A percentile compares a stretch with the other conserved stretches of the same genome.
Evolutionary conservation across 2,329 filamentous ascomycete genomes (phyloP).

Genomic region (Aspergillus pseudonomiae): DNA sequence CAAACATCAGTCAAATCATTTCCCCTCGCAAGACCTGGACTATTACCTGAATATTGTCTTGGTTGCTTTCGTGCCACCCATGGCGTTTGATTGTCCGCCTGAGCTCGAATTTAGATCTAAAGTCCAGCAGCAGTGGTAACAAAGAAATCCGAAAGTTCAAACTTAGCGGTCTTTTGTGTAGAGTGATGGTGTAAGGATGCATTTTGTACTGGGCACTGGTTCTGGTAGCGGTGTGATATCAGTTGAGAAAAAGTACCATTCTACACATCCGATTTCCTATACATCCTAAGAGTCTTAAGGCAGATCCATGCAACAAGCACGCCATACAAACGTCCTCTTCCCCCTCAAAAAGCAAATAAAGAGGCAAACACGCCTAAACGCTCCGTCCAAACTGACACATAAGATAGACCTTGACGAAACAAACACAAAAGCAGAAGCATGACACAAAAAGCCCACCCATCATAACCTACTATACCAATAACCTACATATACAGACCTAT

Average conservation of each 20-base stretch:
- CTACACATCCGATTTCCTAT: neutral
- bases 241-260: neutral
- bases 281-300: neutral
- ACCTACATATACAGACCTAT: no score
- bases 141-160: slow-evolving; percentile 27
- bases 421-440: neutral
- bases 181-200: neutral
- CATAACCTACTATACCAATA: neutral
- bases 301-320: neutral
- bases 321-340: neutral
- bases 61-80: slow-evolving; percentile 25
- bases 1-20: slow-evolving; percentile 18
- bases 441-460: neutral
- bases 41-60: slow-evolving; percentile 23
- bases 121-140: slow-evolving; percentile 25
- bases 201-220: neutral
- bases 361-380: neutral
- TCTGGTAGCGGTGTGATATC: neutral
- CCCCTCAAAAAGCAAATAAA: neutral
- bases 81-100: slow-evolving; percentile 28
- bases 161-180: neutral
- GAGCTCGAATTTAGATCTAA: slow-evolving; percentile 30
- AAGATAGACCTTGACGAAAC: neutral
- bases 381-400: neutral
- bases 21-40: slow-evolving; percentile 20